Percentiles rank a stretch among this genome's conserved stretches.
phyloP scores from a whole-genome alignment of 805 yeast species.

The Torulaspora maleeae region DNA sequence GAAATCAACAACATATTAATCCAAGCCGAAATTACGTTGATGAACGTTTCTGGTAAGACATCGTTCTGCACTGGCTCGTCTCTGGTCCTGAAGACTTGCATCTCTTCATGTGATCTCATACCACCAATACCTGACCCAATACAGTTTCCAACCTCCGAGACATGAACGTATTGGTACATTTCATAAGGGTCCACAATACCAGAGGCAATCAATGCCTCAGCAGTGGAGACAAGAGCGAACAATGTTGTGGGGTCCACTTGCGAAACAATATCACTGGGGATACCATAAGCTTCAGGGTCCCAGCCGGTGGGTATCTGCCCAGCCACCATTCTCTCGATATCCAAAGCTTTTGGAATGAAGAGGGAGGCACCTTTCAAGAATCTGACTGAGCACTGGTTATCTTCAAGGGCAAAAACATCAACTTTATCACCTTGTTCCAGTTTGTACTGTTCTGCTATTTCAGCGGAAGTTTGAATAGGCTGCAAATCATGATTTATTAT shows the following conservation, averaged over 20 bases:
- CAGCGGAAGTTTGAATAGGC: constrained; percentile 75
- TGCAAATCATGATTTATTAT: constrained; percentile 82
- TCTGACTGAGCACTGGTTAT: constrained; percentile 72
- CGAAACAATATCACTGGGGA: constrained; percentile 67
- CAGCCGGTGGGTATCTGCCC: constrained; percentile 84
- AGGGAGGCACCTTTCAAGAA: constrained; percentile 77
- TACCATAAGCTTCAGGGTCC: constrained; percentile 79
- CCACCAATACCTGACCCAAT: constrained; percentile 96
- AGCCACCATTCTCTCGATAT: constrained; percentile 28
- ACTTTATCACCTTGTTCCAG: constrained; percentile 76
- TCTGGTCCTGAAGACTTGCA: constrained; percentile 75
- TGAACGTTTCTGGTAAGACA: constrained; percentile 82
- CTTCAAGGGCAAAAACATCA: constrained; percentile 67
- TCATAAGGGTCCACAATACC: constrained; percentile 91
- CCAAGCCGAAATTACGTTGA: constrained; percentile 93
- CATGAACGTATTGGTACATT: constrained; percentile 86
- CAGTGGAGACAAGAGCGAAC: constrained; percentile 75
- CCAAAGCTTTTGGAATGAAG: constrained; percentile 58
- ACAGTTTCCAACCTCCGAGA: constrained; percentile 88
- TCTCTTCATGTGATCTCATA: constrained; percentile 75
- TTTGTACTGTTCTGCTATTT: constrained; percentile 76
- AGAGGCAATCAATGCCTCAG: constrained; percentile 73
- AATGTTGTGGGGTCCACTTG: constrained; percentile 87
- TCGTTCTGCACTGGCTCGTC: constrained; percentile 84
- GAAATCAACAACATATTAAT: constrained; percentile 84